Conservation (phyloP, 169 alveolate species). For the Babesia sp. region DNA sequence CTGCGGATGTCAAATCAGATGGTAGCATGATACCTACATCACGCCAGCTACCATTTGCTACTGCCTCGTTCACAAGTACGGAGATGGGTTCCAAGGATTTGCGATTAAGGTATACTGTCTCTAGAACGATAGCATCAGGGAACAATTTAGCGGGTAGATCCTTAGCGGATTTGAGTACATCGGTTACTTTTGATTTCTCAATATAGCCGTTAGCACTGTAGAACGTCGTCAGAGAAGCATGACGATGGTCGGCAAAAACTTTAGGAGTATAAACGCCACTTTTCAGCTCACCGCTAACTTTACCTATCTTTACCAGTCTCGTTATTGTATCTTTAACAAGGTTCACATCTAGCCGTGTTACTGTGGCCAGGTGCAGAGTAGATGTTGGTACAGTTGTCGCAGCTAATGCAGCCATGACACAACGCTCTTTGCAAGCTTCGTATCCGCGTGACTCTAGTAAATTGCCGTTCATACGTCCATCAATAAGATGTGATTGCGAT, state of each 20-base stretch:
- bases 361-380: constrained; percentile 29
- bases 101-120: constrained; percentile 35
- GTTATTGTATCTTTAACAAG: constrained; percentile 30
- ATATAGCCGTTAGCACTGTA: constrained; percentile 58
- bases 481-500: constrained; percentile 9
- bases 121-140: constrained; percentile 34
- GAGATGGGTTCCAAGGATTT: constrained; percentile 48
- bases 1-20: constrained; percentile 18
- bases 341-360: constrained; percentile 20
- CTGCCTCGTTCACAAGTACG: constrained; percentile 60
- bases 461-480: constrained; percentile 57
- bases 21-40: constrained; percentile 58
- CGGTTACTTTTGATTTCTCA: constrained; percentile 23
- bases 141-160: constrained; percentile 12
- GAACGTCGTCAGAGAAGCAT: constrained; percentile 18
- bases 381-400: constrained; percentile 55
- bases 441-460: constrained; percentile 38
- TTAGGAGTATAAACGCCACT: constrained; percentile 52
- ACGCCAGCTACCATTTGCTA: constrained; percentile 48
- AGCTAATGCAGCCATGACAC: constrained; percentile 44
- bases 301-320: constrained; percentile 31
- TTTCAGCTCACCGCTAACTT: constrained; percentile 34
- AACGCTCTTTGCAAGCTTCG: constrained; percentile 45
- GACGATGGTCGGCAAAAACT: constrained; percentile 39
- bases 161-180: neutral